Percentiles rank a stretch among this genome's conserved stretches.
Evolutionary conservation across 495 filamentous ascomycete genomes (phyloP).

Genomic region (Mycothermus thermophilus): DNA sequence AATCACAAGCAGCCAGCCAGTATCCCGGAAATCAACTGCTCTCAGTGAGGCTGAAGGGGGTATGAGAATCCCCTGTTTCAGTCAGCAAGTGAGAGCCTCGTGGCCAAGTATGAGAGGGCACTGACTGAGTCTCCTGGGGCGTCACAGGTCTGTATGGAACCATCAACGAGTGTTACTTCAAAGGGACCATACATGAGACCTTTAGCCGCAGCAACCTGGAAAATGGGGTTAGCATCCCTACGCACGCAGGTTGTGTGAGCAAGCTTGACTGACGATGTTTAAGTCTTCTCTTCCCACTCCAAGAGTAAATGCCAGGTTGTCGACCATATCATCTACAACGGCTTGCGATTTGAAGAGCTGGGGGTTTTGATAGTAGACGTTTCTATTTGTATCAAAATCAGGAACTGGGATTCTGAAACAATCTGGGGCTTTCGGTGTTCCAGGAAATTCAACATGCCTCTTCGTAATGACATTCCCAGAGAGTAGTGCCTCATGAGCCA

Average conservation of each 20-base stretch:
- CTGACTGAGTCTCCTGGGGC: too few relatives aligned
- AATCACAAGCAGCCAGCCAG: constrained; percentile 67
- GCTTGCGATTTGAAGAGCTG: constrained; percentile 62
- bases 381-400: constrained; percentile 34
- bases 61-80: constrained; percentile 48
- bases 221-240: too few relatives aligned
- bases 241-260: too few relatives aligned
- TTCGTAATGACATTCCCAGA: constrained; percentile 56
- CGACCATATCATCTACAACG: constrained; percentile 63
- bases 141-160: constrained; percentile 18
- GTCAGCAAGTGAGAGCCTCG: not conserved
- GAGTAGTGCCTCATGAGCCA: constrained; percentile 54
- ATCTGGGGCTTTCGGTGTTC: not conserved
- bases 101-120: too few relatives aligned
- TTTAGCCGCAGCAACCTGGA: constrained; percentile 45
- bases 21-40: constrained; percentile 36
- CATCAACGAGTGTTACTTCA: constrained; percentile 11
- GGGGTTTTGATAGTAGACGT: constrained; percentile 82
- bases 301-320: constrained; percentile 74
- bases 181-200: constrained; percentile 25
- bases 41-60: constrained; percentile 43
- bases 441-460: constrained; percentile 38
- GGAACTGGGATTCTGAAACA: not conserved
- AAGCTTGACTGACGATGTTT: constrained; percentile 54
- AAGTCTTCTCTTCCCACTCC: constrained; percentile 45